Evolutionary conservation across 1,284 basidiomycete species (phyloP), one percentile per base, ranked within the genome.

Genomic region (Amanita bisporigera): DNA sequence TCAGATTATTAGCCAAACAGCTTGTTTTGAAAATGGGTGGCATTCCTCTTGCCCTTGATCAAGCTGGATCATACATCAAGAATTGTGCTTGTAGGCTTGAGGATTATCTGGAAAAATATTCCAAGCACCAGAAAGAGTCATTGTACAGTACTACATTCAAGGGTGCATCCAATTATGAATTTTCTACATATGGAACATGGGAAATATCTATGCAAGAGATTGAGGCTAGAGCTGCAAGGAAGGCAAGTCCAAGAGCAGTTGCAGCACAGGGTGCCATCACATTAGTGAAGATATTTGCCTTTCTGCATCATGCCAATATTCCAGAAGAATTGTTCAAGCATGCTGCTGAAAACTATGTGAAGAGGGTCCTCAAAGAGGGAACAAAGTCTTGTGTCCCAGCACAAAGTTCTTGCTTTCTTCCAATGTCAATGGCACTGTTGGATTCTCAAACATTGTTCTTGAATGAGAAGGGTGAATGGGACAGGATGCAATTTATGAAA

Each of bases 41-140:
- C 43, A 36, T 72, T 15, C 71, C 69, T 29, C 62, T 72, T 29
- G 71, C 71, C 55, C 45, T 72, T 43, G 61, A 67, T 60, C 69
- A 69, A 26, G 71, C 71, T 58, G 71, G 71, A 26, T 65, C 69
- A 47, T 63, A 58, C 50, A 72, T 70, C 54, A 36, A 33, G 43
- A 31, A 57, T 59, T 61, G 61, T 19, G 40, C 57, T 21, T 69
- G 66, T 57, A 41, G 38, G 38, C 54, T 69, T 26, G 31, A 64
- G 38, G 47, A 63, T 29, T 72, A 72, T 65, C 58, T 72, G 6
- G 41, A 61, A 2, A 15, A 64, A 17, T 68, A 66, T 60, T 50
- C 24, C 17, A 43, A 58, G 15, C 29, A 67, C 9, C 45, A 66
- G 12, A 52, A 61, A 12, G n/a, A 60, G n/a, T 47, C 69, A 14